phyloP scores from a whole-genome alignment of 495 filamentous ascomycete species.

The Melanomma pulvis-pyrius region DNA sequence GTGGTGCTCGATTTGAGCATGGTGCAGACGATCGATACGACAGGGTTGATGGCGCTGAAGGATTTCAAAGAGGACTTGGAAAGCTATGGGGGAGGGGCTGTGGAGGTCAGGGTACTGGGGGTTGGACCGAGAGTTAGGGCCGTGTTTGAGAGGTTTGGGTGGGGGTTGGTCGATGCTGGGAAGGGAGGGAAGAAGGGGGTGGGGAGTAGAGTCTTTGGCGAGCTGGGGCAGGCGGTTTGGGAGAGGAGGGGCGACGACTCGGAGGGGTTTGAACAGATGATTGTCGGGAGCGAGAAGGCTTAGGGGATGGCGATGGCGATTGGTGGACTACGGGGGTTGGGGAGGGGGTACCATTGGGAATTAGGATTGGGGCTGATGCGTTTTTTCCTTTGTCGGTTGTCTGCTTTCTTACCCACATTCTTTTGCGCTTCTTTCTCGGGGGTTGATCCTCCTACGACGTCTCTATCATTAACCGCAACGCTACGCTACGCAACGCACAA shows the following conservation, averaged over 20 bases:
- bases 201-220: not conserved
- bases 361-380: too few species aligned
- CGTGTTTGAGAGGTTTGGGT: slow-evolving; percentile 11
- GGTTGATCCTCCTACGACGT: too few species aligned
- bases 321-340: not conserved
- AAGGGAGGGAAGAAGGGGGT: not conserved
- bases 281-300: slow-evolving; percentile 19
- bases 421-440: too few species aligned
- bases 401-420: too few species aligned
- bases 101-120: slow-evolving; percentile 23
- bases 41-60: slow-evolving; percentile 30
- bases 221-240: slow-evolving; percentile 2
- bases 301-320: not conserved
- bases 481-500: too few species aligned
- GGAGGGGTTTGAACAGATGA: not conserved
- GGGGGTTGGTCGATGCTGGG: not conserved
- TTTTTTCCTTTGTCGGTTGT: too few species aligned
- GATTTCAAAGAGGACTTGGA: slow-evolving; percentile 35
- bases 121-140: not conserved
- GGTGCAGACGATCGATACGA: slow-evolving; percentile 31
- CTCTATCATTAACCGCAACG: too few species aligned
- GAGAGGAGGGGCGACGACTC: not conserved
- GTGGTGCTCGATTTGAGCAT: slow-evolving; percentile 38
- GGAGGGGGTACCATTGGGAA: too few species aligned
- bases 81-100: slow-evolving; percentile 19